Evolutionary conservation across 768 basidiomycete species (phyloP).

Genomic region (Tylopilus sp.): DNA sequence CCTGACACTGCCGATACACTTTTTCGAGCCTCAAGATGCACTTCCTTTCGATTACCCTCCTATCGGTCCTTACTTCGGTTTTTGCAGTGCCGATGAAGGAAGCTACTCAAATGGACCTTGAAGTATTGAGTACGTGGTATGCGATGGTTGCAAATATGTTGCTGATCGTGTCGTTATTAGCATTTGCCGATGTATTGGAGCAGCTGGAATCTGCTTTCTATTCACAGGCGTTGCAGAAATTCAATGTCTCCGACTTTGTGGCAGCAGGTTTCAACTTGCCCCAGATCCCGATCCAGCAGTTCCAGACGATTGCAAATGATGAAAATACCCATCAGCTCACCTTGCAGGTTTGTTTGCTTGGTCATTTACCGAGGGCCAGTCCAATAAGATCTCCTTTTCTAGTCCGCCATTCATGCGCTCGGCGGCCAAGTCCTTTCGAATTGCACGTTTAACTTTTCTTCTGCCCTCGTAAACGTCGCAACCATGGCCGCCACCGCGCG

Average conservation of each 20-base stretch:
- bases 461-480: neutral
- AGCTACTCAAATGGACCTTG: neutral
- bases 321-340: conserved; percentile 56
- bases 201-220: neutral
- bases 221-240: conserved; percentile 43
- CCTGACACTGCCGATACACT: neutral
- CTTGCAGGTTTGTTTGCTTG: conserved; percentile 25
- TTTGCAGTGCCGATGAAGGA: neutral
- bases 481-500: neutral
- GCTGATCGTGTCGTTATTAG: neutral
- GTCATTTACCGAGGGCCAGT: neutral
- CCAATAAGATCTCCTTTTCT: neutral
- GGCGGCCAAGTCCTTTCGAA: neutral
- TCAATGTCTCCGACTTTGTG: conserved; percentile 51
- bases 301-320: conserved; percentile 57
- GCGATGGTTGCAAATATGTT: neutral
- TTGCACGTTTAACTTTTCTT: too few relatives aligned
- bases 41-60: neutral
- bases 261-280: conserved; percentile 50
- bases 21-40: neutral
- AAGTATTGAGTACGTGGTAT: neutral
- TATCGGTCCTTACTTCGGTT: neutral
- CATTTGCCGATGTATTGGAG: neutral
- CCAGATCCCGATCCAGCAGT: conserved; percentile 55
- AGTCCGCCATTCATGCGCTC: neutral